A percentile compares a stretch with the other conserved stretches of the same genome.
phyloP scores from a whole-genome alignment of 495 filamentous ascomycete species.

The Penicillium maclennaniae region DNA sequence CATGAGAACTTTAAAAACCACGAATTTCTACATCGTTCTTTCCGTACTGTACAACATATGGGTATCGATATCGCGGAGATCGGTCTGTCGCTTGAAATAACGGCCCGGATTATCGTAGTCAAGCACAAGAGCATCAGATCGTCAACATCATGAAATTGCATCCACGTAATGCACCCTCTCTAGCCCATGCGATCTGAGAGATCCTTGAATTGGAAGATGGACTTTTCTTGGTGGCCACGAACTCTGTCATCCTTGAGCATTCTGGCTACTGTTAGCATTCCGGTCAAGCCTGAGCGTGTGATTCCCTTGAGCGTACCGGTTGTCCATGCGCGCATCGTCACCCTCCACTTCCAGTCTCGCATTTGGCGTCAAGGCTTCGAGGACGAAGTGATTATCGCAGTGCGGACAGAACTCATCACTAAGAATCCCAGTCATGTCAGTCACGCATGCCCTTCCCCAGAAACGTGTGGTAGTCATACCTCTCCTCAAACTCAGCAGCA shows the following conservation, averaged over 20 bases:
- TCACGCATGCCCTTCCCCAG: neutral
- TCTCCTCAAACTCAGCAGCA: slow-evolving; percentile 83
- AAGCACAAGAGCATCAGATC: slow-evolving; percentile 24
- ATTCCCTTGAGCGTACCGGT: slow-evolving; percentile 39
- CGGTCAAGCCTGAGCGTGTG: neutral
- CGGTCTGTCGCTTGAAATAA: slow-evolving; percentile 4
- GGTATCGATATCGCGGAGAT: slow-evolving; percentile 19
- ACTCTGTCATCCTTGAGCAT: slow-evolving; percentile 95
- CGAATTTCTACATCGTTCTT: slow-evolving; percentile 16
- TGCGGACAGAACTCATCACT: slow-evolving; percentile 99
- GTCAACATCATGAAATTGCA: slow-evolving; percentile 31
- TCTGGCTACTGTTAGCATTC: slow-evolving; percentile 31
- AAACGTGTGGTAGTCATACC: slow-evolving; percentile 34
- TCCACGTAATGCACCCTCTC: neutral
- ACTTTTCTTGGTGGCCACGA: slow-evolving; percentile 52
- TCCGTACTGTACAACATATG: slow-evolving; percentile 19
- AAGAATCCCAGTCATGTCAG: neutral
- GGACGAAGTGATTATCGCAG: slow-evolving; percentile 96
- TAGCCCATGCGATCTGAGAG: slow-evolving; percentile 73
- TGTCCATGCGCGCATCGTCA: slow-evolving; percentile 80
- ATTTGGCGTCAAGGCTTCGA: slow-evolving; percentile 82
- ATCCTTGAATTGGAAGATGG: slow-evolving; percentile 71
- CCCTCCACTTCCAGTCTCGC: slow-evolving; percentile 79
- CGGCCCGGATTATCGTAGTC: slow-evolving; percentile 7
- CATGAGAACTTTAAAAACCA: slow-evolving; percentile 28